Percentiles rank a stretch among this genome's conserved stretches.
Evolutionary conservation across 2,329 filamentous ascomycete species (phyloP).

Genomic region (Aureobasidium sp.): DNA sequence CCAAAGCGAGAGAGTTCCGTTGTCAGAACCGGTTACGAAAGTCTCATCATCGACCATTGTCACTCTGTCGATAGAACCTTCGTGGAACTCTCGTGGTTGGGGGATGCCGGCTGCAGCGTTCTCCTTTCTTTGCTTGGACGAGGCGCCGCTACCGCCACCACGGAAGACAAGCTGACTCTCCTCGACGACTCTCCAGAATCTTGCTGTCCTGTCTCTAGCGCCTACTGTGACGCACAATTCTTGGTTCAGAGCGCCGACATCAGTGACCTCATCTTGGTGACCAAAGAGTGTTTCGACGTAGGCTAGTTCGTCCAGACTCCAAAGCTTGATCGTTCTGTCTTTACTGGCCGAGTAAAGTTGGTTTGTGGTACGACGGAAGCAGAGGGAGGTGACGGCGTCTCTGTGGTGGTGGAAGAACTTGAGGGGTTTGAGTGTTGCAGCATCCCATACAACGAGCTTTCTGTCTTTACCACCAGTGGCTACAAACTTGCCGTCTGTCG

Average conservation of each 20-base stretch:
- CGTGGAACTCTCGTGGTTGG: constrained; percentile 58
- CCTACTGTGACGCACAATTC: constrained; percentile 95
- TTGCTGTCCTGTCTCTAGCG: constrained; percentile 88
- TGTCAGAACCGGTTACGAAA: constrained; percentile 95
- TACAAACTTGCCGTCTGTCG: constrained; percentile 89
- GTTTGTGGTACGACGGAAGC: constrained; percentile 78
- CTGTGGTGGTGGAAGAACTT: constrained; percentile 93
- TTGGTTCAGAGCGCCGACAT: constrained; percentile 83
- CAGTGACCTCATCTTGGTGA: constrained; percentile 91
- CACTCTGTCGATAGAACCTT: constrained; percentile 93
- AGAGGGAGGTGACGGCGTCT: constrained; percentile 85
- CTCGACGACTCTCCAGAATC: constrained; percentile 96
- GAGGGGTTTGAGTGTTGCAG: constrained; percentile 78
- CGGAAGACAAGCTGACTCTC: constrained; percentile 97
- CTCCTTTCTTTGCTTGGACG: constrained; percentile 53
- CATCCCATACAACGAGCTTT: constrained; percentile 89
- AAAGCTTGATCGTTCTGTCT: constrained; percentile 95
- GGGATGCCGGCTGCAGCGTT: constrained; percentile 36
- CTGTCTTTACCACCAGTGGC: constrained; percentile 91
- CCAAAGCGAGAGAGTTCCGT: constrained; percentile 89
- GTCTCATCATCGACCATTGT: constrained; percentile 89
- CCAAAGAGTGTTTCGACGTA: constrained; percentile 98
- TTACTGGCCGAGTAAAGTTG: constrained; percentile 93
- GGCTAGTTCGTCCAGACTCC: constrained; percentile 91
- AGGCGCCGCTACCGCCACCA: constrained; percentile 66